Evolutionary conservation across 306 rosid species (phyloP), one percentile per base, ranked within the genome.

Genomic region (Quercus wislizeni): DNA sequence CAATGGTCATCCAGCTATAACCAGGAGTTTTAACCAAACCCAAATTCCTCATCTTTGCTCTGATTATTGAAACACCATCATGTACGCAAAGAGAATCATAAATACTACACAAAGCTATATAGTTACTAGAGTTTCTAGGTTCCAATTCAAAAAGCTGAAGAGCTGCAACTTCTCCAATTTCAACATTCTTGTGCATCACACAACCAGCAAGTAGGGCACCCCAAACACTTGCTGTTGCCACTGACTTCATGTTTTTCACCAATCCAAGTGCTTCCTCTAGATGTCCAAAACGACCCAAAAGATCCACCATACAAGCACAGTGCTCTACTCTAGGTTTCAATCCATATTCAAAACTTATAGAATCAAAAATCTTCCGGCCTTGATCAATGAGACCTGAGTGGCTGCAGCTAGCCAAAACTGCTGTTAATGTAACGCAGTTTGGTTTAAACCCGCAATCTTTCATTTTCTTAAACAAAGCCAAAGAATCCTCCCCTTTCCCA

Each of bases 201-300:
- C 92, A 92, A 43, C 92, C 93, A 57, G 90, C 88, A 28, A 92
- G 96, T 78, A 92, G 82, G 56, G 97, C 93, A 25, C 96, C 97
- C 96, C 97, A 92, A 78, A 89, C 80, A 78, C 92, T 90, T 75
- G 86, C 85, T 14, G 90, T 77, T 41, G 69, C 85, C 35, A 69
- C 62, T 8, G 67, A 63, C 59, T 89, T 86, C 83, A 82, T 80
- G 55, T 67, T 82, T 78, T 73, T 65, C 57, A 86, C 61, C 76
- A 92, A 65, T 69, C 21, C 38, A 57, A 90, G 88, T 12, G 95
- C 95, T 79, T 92, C 93, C 62, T 55, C 77, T 14, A 89, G 88
- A 87, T 74, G 78, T 64, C 95, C 92, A 20, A 79, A 80, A 25
- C 93, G 95, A 74, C 91, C 88, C 61, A 90, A 79, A 86, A 92